These are phyloP conservation scores for Fusarium mundagurra DNA, from an alignment of 2,329 filamentous ascomycete genomes.

Conservation along the genomic window DNA sequence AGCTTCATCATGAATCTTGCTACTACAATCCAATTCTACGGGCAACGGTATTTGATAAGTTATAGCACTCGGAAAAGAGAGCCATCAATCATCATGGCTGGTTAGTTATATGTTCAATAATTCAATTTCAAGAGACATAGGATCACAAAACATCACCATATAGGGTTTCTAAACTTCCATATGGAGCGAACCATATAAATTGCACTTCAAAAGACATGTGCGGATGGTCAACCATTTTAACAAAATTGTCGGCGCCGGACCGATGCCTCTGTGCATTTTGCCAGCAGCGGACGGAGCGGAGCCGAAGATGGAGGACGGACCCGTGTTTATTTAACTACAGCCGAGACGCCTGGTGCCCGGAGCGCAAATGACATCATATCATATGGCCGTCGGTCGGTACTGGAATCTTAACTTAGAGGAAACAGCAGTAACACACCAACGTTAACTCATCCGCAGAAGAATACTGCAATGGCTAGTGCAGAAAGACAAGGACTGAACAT, in stretches of 20 bases:
- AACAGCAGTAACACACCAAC: too few species aligned
- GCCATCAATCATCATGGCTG: background rate
- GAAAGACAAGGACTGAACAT: background rate
- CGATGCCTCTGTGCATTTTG: background rate
- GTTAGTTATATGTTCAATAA: background rate
- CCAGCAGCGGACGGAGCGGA: background rate
- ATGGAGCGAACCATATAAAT: background rate
- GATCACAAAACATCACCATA: background rate
- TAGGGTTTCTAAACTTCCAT: too few species aligned
- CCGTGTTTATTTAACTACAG: background rate
- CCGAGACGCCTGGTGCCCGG: background rate
- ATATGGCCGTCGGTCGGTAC: background rate
- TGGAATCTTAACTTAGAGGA: background rate
- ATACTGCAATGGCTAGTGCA: background rate
- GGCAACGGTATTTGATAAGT: too few species aligned
- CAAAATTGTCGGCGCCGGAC: background rate
- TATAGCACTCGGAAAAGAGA: background rate
- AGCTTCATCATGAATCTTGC: background rate
- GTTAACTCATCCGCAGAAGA: background rate
- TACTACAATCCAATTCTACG: background rate
- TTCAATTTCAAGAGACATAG: background rate
- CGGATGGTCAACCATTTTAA: background rate
- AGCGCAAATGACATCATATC: background rate
- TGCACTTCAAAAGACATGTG: too few species aligned
- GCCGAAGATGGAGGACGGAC: constrained; percentile 1